phyloP scores from a whole-genome alignment of 768 basidiomycete species.

The Favolaschia claudopus region DNA sequence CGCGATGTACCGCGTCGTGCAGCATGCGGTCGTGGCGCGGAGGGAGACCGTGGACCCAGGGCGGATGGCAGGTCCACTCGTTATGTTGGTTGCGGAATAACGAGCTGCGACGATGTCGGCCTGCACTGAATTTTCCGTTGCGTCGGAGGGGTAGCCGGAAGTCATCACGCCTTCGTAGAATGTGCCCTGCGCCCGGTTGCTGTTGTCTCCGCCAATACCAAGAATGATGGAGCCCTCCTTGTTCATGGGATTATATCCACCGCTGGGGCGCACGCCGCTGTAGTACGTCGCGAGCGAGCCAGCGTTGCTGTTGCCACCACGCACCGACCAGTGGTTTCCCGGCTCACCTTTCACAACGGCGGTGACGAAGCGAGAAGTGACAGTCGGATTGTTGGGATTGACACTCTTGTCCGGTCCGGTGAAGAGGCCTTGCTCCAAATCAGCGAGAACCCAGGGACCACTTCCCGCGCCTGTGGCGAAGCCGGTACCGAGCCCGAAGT shows the following conservation, averaged over 20 bases:
- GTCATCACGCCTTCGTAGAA: slow-evolving; percentile 19
- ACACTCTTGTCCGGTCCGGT: neutral
- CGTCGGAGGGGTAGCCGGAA: slow-evolving; percentile 12
- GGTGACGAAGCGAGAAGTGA: slow-evolving; percentile 21
- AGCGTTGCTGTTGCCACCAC: slow-evolving; percentile 6
- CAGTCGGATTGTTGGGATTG: slow-evolving; percentile 15
- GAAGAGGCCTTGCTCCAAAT: slow-evolving; percentile 10
- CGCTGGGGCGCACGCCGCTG: slow-evolving; percentile 17
- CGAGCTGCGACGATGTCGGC: slow-evolving; percentile 14
- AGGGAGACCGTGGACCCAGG: slow-evolving; percentile 7
- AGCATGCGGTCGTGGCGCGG: slow-evolving; percentile 4
- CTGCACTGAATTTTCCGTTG: slow-evolving; percentile 14
- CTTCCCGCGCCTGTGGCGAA: slow-evolving; percentile 12
- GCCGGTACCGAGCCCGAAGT: slow-evolving; percentile 13
- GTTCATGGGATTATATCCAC: slow-evolving; percentile 23
- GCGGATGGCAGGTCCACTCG: slow-evolving; percentile 11
- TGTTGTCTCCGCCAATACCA: slow-evolving; percentile 16
- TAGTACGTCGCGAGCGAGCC: slow-evolving; percentile 10
- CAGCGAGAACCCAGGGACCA: slow-evolving; percentile 20
- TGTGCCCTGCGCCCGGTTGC: slow-evolving; percentile 1
- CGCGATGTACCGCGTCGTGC: slow-evolving; percentile 19
- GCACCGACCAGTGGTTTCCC: slow-evolving; percentile 4
- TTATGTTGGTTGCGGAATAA: slow-evolving; percentile 9
- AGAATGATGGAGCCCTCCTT: slow-evolving; percentile 27
- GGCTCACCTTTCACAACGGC: slow-evolving; percentile 18